Percentiles rank a stretch among this genome's conserved stretches.
These are phyloP conservation scores for Backusella tarrabulga DNA, from an alignment of 192 early-diverging fungal species.

Conservation along the genomic window DNA sequence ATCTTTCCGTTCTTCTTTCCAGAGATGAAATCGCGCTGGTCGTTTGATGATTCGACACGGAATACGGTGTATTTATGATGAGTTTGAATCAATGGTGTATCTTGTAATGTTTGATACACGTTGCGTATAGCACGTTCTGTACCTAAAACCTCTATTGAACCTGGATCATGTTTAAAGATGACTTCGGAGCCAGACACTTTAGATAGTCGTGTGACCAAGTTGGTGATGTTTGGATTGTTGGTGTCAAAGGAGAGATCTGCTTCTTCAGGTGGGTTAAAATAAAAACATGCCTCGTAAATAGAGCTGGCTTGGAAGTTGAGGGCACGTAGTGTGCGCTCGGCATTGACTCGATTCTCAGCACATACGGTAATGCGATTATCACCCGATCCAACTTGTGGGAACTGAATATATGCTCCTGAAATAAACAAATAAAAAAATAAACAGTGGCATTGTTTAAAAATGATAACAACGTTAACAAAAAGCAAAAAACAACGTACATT, in stretches of 20 bases:
- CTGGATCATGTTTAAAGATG: constrained; percentile 42
- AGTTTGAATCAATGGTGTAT: constrained; percentile 48
- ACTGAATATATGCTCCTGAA: constrained; percentile 47
- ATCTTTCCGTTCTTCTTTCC: constrained; percentile 91
- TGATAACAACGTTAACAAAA: too few species aligned
- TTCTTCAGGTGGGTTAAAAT: background rate
- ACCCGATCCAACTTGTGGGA: constrained; percentile 61
- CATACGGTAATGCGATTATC: constrained; percentile 53
- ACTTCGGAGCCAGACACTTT: constrained; percentile 64
- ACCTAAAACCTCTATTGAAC: constrained; percentile 72
- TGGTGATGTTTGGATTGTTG: constrained; percentile 36
- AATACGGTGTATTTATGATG: constrained; percentile 60
- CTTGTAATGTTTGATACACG: constrained; percentile 57
- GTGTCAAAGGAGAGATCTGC: constrained; percentile 16
- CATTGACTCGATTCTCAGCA: constrained; percentile 68
- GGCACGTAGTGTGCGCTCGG: constrained; percentile 67
- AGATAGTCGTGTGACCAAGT: constrained; percentile 47
- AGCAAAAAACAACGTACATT: too few species aligned
- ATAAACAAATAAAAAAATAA: constrained; percentile 9
- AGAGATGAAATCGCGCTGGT: constrained; percentile 84
- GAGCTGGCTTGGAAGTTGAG: constrained; percentile 54
- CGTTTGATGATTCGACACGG: constrained; percentile 70
- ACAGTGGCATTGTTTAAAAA: background rate
- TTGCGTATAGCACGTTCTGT: constrained; percentile 57
- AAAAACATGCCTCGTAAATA: constrained; percentile 29